Percentiles rank a stretch among this genome's conserved stretches.
phyloP scores from a whole-genome alignment of 2,329 filamentous ascomycete genomes.

The Aspergillus versicolor region DNA sequence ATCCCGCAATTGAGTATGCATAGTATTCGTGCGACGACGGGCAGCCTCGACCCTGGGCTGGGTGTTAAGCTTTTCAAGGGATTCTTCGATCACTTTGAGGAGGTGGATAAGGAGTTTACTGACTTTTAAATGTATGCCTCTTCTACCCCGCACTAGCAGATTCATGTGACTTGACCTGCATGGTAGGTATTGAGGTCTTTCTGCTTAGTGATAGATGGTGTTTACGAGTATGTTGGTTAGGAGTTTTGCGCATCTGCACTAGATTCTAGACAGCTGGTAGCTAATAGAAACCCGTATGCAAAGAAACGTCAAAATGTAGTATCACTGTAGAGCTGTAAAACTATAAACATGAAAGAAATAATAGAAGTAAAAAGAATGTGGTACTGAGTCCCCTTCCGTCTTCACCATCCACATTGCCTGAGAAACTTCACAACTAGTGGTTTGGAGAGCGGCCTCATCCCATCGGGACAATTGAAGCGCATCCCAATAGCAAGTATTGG shows the following conservation, averaged over 20 bases:
- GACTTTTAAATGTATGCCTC: slow-evolving; percentile 27
- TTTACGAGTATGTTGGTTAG: neutral
- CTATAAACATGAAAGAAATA: neutral
- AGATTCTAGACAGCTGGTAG: neutral
- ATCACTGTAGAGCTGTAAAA: neutral
- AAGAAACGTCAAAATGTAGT: neutral
- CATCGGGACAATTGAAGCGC: too few species aligned
- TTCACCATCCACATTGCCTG: neutral
- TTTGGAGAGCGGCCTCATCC: neutral
- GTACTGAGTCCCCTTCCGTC: neutral
- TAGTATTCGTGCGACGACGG: slow-evolving; percentile 83
- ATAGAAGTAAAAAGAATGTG: neutral
- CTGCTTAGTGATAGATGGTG: neutral
- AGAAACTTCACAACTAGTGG: neutral
- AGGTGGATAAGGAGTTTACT: slow-evolving; percentile 75
- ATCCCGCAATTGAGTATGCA: slow-evolving; percentile 95
- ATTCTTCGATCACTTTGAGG: slow-evolving; percentile 83
- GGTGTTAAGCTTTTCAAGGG: slow-evolving; percentile 87
- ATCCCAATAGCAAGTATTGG: too few species aligned
- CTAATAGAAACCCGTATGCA: neutral
- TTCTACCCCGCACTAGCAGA: neutral
- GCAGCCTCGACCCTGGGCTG: slow-evolving; percentile 78
- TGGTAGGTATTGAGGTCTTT: neutral
- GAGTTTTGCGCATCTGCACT: neutral
- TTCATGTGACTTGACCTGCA: neutral